A percentile compares a stretch with the other conserved stretches of the same genome.
phyloP scores from a whole-genome alignment of 805 yeast species.

The Spathaspora hagerdaliae region DNA sequence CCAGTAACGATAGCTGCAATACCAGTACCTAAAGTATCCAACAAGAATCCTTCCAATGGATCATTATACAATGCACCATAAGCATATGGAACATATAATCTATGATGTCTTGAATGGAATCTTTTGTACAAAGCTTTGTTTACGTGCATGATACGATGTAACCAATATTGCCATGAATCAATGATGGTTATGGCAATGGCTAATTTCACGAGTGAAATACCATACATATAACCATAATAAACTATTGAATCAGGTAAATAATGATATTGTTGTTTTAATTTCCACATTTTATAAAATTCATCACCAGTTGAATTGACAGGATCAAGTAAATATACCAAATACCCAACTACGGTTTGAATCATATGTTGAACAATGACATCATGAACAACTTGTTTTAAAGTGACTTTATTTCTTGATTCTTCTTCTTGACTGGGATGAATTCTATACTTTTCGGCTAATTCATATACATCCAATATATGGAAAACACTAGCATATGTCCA shows the following conservation, averaged over 20 bases:
- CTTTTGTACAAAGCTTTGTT: conserved; percentile 70
- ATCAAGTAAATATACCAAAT: conserved; percentile 52
- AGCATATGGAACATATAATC: conserved; percentile 93
- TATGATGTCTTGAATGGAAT: conserved; percentile 93
- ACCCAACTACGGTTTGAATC: conserved; percentile 75
- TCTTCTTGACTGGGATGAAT: conserved; percentile 93
- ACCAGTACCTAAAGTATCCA: conserved; percentile 93
- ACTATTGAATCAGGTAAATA: conserved; percentile 47
- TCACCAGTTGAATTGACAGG: conserved; percentile 48
- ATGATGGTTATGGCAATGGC: conserved; percentile 64
- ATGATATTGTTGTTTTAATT: conserved; percentile 32
- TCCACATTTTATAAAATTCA: conserved; percentile 48
- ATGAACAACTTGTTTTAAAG: conserved; percentile 61
- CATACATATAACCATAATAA: conserved; percentile 56
- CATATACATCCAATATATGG: conserved; percentile 68
- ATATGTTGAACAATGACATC: conserved; percentile 86
- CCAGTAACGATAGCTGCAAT: conserved; percentile 62
- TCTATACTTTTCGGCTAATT: conserved; percentile 77
- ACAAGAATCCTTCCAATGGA: conserved; percentile 87
- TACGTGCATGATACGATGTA: conserved; percentile 86
- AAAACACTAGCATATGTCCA: conserved; percentile 77
- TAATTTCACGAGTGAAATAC: conserved; percentile 56
- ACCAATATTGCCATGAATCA: conserved; percentile 93
- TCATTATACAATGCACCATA: conserved; percentile 94
- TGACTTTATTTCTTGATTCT: conserved; percentile 66